Percentiles rank a stretch among this genome's conserved stretches.
Evolutionary conservation across 768 basidiomycete species (phyloP).

Genomic region (Termitomyces sp.): DNA sequence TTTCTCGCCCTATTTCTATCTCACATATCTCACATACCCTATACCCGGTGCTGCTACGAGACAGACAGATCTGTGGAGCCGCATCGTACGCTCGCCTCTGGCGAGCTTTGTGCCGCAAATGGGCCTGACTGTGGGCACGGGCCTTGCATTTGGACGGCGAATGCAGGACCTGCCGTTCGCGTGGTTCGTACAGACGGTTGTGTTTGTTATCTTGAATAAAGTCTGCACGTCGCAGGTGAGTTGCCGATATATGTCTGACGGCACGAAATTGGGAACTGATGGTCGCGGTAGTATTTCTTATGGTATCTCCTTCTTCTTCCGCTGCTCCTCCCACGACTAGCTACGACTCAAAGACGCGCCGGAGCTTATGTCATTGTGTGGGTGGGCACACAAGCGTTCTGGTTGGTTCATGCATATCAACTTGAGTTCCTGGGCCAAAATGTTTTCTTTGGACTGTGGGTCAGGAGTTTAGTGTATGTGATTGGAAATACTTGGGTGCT

Average conservation of each 20-base stretch:
- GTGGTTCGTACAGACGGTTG: conserved; percentile 89
- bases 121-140: conserved; percentile 63
- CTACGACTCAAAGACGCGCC: conserved; percentile 42
- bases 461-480: conserved; percentile 71
- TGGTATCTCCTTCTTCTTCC: conserved; percentile 95
- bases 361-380: conserved; percentile 53
- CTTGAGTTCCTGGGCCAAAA: conserved; percentile 83
- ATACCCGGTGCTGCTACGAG: conserved; percentile 18
- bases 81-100: conserved; percentile 65
- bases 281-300: conserved; percentile 75
- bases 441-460: conserved; percentile 78
- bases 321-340: conserved; percentile 67
- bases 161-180: conserved; percentile 67
- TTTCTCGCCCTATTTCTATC: conserved; percentile 97
- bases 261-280: not conserved
- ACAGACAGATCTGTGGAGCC: conserved; percentile 30
- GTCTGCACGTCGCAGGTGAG: conserved; percentile 94
- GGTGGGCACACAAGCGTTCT: conserved; percentile 78
- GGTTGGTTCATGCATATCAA: conserved; percentile 88
- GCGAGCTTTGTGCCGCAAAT: conserved; percentile 86
- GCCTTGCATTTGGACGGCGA: conserved; percentile 64
- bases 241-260: conserved; percentile 2
- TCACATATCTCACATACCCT: conserved; percentile 86
- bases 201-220: conserved; percentile 96
- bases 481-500: conserved; percentile 80